These are phyloP conservation scores for Rhodotorula glutinis DNA, from an alignment of 1,284 basidiomycete species.

Conservation along the genomic window DNA sequence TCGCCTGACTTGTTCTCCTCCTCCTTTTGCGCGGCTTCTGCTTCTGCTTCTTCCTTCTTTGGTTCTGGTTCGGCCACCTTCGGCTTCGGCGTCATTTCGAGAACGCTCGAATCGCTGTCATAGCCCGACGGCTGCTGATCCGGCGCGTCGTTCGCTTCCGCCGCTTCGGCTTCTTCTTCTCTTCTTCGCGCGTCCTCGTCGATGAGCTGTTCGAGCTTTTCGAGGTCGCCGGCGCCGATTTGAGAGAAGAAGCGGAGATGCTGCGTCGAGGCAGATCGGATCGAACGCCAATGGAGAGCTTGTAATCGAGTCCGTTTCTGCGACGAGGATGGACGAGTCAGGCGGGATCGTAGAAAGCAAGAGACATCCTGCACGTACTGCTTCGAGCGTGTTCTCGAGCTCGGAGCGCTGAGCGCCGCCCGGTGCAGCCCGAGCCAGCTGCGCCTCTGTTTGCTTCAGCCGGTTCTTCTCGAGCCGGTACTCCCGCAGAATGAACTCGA, in stretches of 20 bases:
- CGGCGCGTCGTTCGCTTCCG: background rate
- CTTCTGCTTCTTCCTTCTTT: background rate
- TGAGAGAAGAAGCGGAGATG: constrained; percentile 31
- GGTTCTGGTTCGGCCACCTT: background rate
- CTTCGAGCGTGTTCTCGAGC: constrained; percentile 10
- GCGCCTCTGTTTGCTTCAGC: constrained; percentile 1
- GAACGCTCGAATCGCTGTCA: constrained; percentile 5
- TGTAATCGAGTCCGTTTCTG: constrained; percentile 2
- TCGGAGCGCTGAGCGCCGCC: constrained; percentile 10
- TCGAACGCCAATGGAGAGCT: constrained; percentile 37
- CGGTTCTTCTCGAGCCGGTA: constrained; percentile 8
- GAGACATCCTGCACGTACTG: background rate
- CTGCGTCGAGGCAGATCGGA: constrained; percentile 24
- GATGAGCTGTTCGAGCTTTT: constrained; percentile 3
- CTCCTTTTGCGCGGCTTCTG: background rate
- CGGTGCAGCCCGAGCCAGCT: constrained; percentile 8
- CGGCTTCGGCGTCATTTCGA: background rate
- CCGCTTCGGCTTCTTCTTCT: constrained; percentile 1
- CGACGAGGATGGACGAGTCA: background rate
- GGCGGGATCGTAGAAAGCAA: background rate
- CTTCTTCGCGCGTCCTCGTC: constrained; percentile 12
- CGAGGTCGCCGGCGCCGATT: constrained; percentile 29
- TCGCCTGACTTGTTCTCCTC: background rate
- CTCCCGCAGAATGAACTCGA: constrained; percentile 3
- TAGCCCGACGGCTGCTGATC: background rate